Evolutionary conservation across 768 basidiomycete genomes (phyloP).

Genomic region (Glaciozyma martinii): DNA sequence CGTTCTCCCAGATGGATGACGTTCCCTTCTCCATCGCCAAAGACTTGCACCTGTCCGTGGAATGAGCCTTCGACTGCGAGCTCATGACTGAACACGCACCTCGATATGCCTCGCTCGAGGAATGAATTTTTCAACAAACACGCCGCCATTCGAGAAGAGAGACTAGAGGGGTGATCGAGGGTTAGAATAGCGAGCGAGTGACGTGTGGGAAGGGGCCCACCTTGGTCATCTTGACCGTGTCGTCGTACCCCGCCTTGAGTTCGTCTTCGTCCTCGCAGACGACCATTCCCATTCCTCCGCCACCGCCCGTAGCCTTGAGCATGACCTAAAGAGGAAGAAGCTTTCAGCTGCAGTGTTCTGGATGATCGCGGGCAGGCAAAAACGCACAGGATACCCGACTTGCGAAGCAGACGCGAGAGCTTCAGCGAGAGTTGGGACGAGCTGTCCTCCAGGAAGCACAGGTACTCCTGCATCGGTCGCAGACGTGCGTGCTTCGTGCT

Average conservation of each 20-base stretch:
- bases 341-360: not conserved
- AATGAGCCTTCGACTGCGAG: too few species aligned
- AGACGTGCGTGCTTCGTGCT: conserved; percentile 18
- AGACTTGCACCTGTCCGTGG: conserved; percentile 42
- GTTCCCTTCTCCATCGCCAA: conserved; percentile 53
- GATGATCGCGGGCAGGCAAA: not conserved
- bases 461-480: conserved; percentile 38
- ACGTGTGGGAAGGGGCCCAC: not conserved
- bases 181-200: too few species aligned
- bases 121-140: conserved; percentile 53
- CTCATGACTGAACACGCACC: not conserved
- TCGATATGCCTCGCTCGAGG: conserved; percentile 24
- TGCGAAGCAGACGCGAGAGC: conserved; percentile 42
- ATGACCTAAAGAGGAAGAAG: conserved; percentile 3
- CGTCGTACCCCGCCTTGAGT: not conserved
- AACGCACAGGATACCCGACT: conserved; percentile 52
- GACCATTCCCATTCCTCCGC: conserved; percentile 60
- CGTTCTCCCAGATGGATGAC: conserved; percentile 60
- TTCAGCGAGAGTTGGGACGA: conserved; percentile 44
- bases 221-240: conserved; percentile 13
- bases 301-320: conserved; percentile 50
- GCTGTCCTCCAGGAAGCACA: conserved; percentile 48
- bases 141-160: conserved; percentile 46
- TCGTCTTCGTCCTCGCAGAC: conserved; percentile 47
- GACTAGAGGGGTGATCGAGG: conserved; percentile 29